A percentile compares a stretch with the other conserved stretches of the same genome.
Evolutionary conservation across 768 basidiomycete species (phyloP).

Genomic region (Boletus reticulatus): DNA sequence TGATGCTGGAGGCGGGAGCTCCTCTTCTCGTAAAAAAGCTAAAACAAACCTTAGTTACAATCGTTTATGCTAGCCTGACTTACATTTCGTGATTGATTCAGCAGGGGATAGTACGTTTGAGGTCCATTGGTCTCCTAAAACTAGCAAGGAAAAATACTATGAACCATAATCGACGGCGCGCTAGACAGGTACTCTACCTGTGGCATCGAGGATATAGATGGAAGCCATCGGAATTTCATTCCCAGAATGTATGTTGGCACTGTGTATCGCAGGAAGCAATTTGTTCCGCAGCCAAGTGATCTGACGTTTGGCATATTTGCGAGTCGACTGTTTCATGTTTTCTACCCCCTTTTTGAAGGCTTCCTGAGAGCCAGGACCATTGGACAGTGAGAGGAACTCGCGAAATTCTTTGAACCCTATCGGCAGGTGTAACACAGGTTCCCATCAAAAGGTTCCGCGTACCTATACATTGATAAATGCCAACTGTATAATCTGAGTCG

Average conservation of each 20-base stretch:
- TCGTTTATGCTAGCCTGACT: slow-evolving; percentile 2
- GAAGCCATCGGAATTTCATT: slow-evolving; percentile 29
- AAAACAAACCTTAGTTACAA: slow-evolving; percentile 4
- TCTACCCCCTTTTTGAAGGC: slow-evolving; percentile 59
- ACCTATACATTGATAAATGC: slow-evolving; percentile 97
- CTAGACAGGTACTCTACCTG: slow-evolving; percentile 41
- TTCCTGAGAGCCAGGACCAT: slow-evolving; percentile 36
- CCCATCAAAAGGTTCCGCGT: slow-evolving; percentile 8
- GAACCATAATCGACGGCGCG: background rate
- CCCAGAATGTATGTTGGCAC: slow-evolving; percentile 38
- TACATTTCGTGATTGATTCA: slow-evolving; percentile 48
- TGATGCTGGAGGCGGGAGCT: slow-evolving; percentile 54
- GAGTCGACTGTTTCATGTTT: slow-evolving; percentile 81
- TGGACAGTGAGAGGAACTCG: slow-evolving; percentile 50
- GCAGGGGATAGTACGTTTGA: slow-evolving; percentile 53
- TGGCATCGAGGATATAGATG: slow-evolving; percentile 67
- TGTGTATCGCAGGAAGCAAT: slow-evolving; percentile 68
- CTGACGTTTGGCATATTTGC: slow-evolving; percentile 90
- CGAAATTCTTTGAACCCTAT: slow-evolving; percentile 93
- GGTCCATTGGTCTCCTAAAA: slow-evolving; percentile 57
- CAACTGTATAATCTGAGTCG: slow-evolving; percentile 61
- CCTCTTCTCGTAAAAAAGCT: slow-evolving; percentile 51
- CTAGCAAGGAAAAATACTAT: slow-evolving; percentile 29
- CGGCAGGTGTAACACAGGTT: slow-evolving; percentile 5
- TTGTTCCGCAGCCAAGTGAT: slow-evolving; percentile 92